These are phyloP conservation scores for Aureobasidium sp. DNA, from an alignment of 2,329 filamentous ascomycete species.

Conservation along the genomic window DNA sequence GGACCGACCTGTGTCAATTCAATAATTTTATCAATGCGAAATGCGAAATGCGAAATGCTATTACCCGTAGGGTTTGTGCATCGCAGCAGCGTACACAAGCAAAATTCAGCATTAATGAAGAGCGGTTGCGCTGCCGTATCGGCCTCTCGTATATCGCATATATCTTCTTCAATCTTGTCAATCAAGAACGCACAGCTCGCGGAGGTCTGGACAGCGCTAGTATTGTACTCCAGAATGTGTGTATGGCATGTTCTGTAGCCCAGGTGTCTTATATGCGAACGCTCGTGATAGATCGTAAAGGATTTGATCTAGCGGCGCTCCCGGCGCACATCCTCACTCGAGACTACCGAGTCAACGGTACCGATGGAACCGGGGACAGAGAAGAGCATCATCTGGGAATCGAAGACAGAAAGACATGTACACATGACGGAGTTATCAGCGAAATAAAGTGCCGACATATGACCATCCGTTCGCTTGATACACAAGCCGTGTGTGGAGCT, in stretches of 20 bases:
- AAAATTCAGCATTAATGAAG: no score
- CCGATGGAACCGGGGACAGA: background rate
- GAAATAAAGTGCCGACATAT: slow-evolving; percentile 5
- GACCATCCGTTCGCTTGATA: background rate
- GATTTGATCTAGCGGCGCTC: background rate
- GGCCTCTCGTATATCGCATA: no score
- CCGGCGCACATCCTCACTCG: background rate
- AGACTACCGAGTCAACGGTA: background rate
- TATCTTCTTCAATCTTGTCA: no score
- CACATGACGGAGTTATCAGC: background rate
- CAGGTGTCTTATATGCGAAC: background rate
- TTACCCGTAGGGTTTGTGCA: slow-evolving; percentile 6
- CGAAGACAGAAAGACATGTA: background rate
- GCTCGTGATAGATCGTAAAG: slow-evolving; percentile 2
- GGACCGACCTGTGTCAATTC: background rate
- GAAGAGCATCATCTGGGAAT: slow-evolving; percentile 2
- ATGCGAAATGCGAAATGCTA: no score
- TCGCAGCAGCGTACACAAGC: background rate
- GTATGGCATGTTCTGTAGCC: no score
- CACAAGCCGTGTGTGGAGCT: background rate
- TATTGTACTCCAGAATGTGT: no score
- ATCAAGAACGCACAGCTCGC: no score
- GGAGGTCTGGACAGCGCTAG: background rate
- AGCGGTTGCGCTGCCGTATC: no score
- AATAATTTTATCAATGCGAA: slow-evolving; percentile 1